Evolutionary conservation across 148 eudicot species (phyloP).

Genomic region (Bassia scoparia): DNA sequence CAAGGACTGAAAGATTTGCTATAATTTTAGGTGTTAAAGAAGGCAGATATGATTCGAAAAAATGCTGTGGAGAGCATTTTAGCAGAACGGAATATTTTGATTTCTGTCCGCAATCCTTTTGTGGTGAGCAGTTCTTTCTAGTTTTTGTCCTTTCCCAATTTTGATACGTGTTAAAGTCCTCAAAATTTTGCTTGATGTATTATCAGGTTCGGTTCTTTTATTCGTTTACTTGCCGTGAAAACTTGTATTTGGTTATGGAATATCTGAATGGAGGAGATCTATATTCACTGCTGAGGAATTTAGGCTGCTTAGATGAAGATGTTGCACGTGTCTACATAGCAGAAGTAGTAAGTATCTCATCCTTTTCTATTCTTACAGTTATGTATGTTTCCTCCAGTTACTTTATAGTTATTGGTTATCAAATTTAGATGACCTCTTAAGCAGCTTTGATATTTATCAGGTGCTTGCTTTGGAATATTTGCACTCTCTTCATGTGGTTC

Average conservation of each 20-base stretch:
- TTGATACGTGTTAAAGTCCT: slow-evolving; percentile 8
- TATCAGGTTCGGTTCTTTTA: slow-evolving; percentile 96
- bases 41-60: slow-evolving; percentile 98
- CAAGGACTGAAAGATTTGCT: not conserved
- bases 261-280: slow-evolving; percentile 96
- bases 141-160: slow-evolving; percentile 12
- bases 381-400: slow-evolving; percentile 9
- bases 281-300: slow-evolving; percentile 86
- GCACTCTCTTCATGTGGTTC: slow-evolving; percentile 91
- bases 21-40: slow-evolving; percentile 65
- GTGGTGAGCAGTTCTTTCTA: slow-evolving; percentile 60
- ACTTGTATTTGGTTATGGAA: slow-evolving; percentile 98
- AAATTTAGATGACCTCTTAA: slow-evolving; percentile 8
- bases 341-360: slow-evolving; percentile 73
- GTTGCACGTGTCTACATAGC: slow-evolving; percentile 95
- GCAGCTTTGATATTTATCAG: slow-evolving; percentile 37
- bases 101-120: slow-evolving; percentile 97
- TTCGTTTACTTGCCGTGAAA: slow-evolving; percentile 96
- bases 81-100: slow-evolving; percentile 95
- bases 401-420: not conserved
- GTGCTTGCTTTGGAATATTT: slow-evolving; percentile 98
- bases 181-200: slow-evolving; percentile 25
- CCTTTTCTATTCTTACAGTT: slow-evolving; percentile 4
- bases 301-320: slow-evolving; percentile 97
- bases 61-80: slow-evolving; percentile 99